A percentile compares a stretch with the other conserved stretches of the same genome.
These are phyloP conservation scores for Quercus cerris DNA, from an alignment of 306 rosid genomes.

Conservation along the genomic window DNA sequence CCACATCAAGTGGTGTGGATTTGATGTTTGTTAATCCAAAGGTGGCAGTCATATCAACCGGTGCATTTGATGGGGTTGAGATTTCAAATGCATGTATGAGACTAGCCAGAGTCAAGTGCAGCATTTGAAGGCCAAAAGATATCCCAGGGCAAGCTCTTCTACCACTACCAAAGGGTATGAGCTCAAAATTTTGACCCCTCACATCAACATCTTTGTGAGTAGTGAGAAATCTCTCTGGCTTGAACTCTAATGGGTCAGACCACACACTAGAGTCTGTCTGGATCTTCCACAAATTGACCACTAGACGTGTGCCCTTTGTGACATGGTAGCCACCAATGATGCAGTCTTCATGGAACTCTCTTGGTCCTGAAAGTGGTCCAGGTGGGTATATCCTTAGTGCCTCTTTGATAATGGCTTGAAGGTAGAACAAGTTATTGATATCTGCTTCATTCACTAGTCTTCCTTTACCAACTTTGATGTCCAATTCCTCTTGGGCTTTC, in stretches of 20 bases:
- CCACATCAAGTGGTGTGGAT: constrained; percentile 46
- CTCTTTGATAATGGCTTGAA: constrained; percentile 55
- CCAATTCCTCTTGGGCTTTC: constrained; percentile 46
- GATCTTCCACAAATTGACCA: constrained; percentile 48
- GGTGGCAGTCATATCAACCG: constrained; percentile 45
- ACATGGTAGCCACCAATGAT: constrained; percentile 36
- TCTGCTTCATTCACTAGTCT: constrained; percentile 50
- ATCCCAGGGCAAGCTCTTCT: constrained; percentile 56
- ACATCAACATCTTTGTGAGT: constrained; percentile 43
- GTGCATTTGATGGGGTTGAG: constrained; percentile 3
- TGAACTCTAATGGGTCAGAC: constrained; percentile 45
- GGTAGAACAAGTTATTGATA: constrained; percentile 38
- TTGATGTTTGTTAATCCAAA: constrained; percentile 34
- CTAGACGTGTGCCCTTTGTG: constrained; percentile 37
- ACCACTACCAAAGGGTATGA: constrained; percentile 59
- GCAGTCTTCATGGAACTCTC: constrained; percentile 43
- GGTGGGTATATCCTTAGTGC: constrained; percentile 46
- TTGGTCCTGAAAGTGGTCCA: constrained; percentile 40
- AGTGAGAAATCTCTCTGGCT: constrained; percentile 50
- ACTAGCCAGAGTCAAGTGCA: constrained; percentile 32
- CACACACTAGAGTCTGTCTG: constrained; percentile 47
- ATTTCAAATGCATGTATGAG: constrained; percentile 48
- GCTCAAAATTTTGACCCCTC: constrained; percentile 39
- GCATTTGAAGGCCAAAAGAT: constrained; percentile 35
- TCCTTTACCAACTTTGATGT: constrained; percentile 43